These are phyloP conservation scores for Coniochaeta hoffmannii DNA, from an alignment of 2,329 filamentous ascomycete species.

Conservation along the genomic window DNA sequence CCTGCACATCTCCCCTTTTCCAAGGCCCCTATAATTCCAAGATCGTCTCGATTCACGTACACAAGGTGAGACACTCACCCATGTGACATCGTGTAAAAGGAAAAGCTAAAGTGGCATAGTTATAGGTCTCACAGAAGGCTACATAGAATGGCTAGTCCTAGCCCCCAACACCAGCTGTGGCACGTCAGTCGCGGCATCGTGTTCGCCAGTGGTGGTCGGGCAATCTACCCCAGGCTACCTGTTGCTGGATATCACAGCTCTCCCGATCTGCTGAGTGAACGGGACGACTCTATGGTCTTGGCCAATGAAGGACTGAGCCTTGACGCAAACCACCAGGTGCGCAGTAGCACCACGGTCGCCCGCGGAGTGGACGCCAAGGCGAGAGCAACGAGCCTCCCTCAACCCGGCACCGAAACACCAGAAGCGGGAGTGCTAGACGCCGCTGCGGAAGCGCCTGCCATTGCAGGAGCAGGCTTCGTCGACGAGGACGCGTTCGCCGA, in stretches of 20 bases:
- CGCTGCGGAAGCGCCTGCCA: background rate
- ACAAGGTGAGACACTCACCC: background rate
- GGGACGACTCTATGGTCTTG: background rate
- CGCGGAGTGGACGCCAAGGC: background rate
- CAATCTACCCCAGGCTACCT: slow-evolving; percentile 16
- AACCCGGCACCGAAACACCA: background rate
- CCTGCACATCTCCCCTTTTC: background rate
- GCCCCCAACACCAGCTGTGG: slow-evolving; percentile 21
- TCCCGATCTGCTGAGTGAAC: background rate
- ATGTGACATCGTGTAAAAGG: background rate
- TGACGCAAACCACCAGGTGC: background rate
- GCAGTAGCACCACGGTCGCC: background rate
- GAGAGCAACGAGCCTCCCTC: background rate
- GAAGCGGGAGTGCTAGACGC: background rate
- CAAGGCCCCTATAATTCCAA: background rate
- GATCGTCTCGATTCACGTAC: background rate
- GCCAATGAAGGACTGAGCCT: background rate
- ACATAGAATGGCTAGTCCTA: slow-evolving; percentile 9
- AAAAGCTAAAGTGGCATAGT: background rate
- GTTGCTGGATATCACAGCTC: slow-evolving; percentile 9
- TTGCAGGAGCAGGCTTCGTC: background rate
- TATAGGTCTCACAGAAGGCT: background rate
- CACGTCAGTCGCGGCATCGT: slow-evolving; percentile 28
- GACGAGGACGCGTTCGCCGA: slow-evolving; percentile 12
- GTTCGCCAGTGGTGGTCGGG: slow-evolving; percentile 20